Conservation (phyloP, 1,284 basidiomycete species). For the Irpex lacteus region DNA sequence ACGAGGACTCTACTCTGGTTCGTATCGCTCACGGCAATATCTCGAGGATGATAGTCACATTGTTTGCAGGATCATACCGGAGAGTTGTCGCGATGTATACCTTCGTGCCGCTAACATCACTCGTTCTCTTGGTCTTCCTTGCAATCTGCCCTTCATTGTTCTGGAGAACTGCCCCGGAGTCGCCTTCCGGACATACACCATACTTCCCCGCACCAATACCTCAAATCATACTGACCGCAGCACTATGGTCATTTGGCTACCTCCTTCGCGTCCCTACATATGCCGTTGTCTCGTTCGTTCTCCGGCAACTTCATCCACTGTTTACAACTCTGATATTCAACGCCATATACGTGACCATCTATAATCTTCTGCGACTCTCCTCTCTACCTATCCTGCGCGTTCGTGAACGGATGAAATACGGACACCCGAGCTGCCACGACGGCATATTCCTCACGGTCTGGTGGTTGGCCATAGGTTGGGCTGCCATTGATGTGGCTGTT, state of each 20-base stretch:
- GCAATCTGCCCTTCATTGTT: slow-evolving; percentile 44
- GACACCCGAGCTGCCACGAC: slow-evolving; percentile 52
- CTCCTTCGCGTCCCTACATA: slow-evolving; percentile 53
- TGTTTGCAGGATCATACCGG: slow-evolving; percentile 55
- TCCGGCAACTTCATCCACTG: slow-evolving; percentile 28
- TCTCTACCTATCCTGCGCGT: slow-evolving; percentile 53
- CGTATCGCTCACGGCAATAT: slow-evolving; percentile 12
- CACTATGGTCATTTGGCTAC: slow-evolving; percentile 60
- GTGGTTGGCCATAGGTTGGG: slow-evolving; percentile 74
- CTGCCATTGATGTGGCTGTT: slow-evolving; percentile 58
- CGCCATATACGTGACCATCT: slow-evolving; percentile 44
- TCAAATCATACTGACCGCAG: slow-evolving; percentile 54
- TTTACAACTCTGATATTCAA: slow-evolving; percentile 46
- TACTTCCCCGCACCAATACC: slow-evolving; percentile 57
- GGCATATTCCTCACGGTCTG: slow-evolving; percentile 62
- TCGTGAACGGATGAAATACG: slow-evolving; percentile 40
- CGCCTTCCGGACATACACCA: slow-evolving; percentile 36
- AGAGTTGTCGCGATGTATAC: slow-evolving; percentile 50
- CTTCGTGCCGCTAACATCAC: slow-evolving; percentile 51
- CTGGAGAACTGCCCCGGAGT: slow-evolving; percentile 32
- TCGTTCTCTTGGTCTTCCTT: slow-evolving; percentile 46
- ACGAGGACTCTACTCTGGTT: slow-evolving; percentile 60
- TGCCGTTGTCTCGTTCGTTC: slow-evolving; percentile 22
- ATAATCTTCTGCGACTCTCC: slow-evolving; percentile 52
- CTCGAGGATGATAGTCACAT: background rate